phyloP scores from a whole-genome alignment of 345 rosid genomes.

The Euphorbia lathyris region DNA sequence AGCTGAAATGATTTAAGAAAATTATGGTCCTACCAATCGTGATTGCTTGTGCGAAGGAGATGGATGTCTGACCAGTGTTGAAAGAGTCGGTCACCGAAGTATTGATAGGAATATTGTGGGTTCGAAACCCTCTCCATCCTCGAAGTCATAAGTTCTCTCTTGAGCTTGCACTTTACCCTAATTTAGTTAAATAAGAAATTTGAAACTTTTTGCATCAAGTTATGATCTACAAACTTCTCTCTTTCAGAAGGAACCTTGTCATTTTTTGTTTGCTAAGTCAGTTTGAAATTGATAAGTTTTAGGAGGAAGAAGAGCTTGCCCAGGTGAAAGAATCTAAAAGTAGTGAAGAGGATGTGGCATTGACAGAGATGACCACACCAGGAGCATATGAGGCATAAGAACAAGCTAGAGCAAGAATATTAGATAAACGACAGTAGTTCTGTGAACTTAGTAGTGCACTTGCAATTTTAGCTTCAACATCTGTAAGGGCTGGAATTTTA shows the following conservation, averaged over 20 bases:
- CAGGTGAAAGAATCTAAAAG: constrained; percentile 60
- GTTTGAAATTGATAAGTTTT: constrained; percentile 24
- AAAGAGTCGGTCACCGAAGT: no score
- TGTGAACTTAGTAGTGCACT: constrained; percentile 80
- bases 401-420: constrained; percentile 62
- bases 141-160: no score
- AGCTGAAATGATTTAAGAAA: no score
- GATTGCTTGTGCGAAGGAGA: neutral
- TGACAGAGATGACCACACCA: constrained; percentile 65
- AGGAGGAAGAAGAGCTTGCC: constrained; percentile 81
- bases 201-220: no score
- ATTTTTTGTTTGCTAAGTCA: neutral
- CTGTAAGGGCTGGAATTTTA: constrained; percentile 47
- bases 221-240: no score
- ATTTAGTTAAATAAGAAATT: no score
- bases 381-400: constrained; percentile 70
- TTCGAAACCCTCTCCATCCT: no score
- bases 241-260: no score
- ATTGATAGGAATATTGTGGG: no score
- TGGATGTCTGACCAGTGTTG: no score
- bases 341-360: constrained; percentile 79
- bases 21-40: no score
- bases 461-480: constrained; percentile 90
- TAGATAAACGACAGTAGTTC: constrained; percentile 71
- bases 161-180: constrained; percentile 4